Base-by-base conservation (phyloP, 2,329 filamentous ascomycete species). In the Sclerotiophoma versabilis region DNA sequence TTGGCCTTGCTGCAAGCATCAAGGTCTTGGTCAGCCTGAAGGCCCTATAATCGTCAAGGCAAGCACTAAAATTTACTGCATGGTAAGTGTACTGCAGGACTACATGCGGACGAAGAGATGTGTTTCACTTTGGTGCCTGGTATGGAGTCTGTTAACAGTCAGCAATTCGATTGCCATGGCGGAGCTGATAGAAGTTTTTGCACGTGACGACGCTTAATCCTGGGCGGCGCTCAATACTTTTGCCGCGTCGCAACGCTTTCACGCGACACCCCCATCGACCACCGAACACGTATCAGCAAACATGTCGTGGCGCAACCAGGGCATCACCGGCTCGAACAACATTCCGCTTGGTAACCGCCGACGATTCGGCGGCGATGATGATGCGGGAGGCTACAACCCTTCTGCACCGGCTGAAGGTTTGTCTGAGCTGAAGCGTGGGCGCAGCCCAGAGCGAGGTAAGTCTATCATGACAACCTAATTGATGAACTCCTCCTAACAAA, bases 261-360 rank as follows among this genome's bases (percentile, higher is more conserved):
- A 39, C 54, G 50, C 51, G 45, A 49, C 53, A 48, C 49, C 56
- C 27, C 39, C 58, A 54, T 51, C 60, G 33, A 57, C 25, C 52
- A 64, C 30, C 48, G 27, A 49, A 49, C 36, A 32, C 30, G 26
- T 26, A 11, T 47, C 34, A 49, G 54, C 52, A 62, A 78, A 38
- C 34, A 88, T 88, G 86, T 78, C 85, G 75, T 88, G 85, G 85
- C 82, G 86, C 71, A 84, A 82, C 61, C 82, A 86, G 71, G 95
- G 95, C 66, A 96, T 96, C 75, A 99, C 95, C 17, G 95, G 95
- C 46, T 98, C 96, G 37, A 99, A 99, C 79, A 98, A 97, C 72
- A 96, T 99, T 69, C 95, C 95, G 57, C 81, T 99, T 58, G 95
- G 95, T 46, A 96, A 87, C 67, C 84, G 87, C 63, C 87, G 90